Base-by-base conservation (phyloP, 2,329 filamentous ascomycete genomes). In the Zarea fungicola region DNA sequence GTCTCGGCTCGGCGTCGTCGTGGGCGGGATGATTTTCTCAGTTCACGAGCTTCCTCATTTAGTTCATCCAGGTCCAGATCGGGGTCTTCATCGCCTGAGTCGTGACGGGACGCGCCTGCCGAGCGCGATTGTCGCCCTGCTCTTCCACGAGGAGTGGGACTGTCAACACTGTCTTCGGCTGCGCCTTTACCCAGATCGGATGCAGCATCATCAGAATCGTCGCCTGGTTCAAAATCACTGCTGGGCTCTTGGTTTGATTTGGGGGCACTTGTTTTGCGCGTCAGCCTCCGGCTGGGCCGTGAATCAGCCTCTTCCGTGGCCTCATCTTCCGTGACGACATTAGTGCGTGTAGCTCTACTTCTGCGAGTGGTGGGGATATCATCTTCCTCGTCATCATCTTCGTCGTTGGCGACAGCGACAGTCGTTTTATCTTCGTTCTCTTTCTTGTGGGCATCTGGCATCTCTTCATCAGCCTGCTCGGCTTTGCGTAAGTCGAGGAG, bases 51-150 rank as follows among this genome's bases (percentile, higher is more conserved):
- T 61, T 87, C 83, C 63, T 84, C 81, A 6, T 79, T 80, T 44
- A 86, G 65, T 59, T 87, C 83, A 50, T 85, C 78, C 42, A 77
- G 67, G 56, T 86, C 81, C 16, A 84, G 71, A 35, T 77, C 75
- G 52, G 71, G 73, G 57, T 74, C 83, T 54, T 74, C 83, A 55
- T 74, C 82, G 55, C 64, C 77, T 1, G 80, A 83, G 35, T 76
- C 77, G 10, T 65, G 66, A 11, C 74, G 72, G n/a, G 75, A 72
- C 51, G 64, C 72, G 50, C 72, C 73, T 39, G 70, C 68, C 7
- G 72, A 72, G 39, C 72, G 62, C 58, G 65, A 62, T 59, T 62
- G 64, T 50, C 66, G 61, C 42, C 56, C 62, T 50, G 68, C 67
- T 52, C 73, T 71, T 41, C 78, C 76, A 52, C 75, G 69, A 11